phyloP scores from a whole-genome alignment of 768 basidiomycete species.

The Coprinellus aureogranulatus region DNA sequence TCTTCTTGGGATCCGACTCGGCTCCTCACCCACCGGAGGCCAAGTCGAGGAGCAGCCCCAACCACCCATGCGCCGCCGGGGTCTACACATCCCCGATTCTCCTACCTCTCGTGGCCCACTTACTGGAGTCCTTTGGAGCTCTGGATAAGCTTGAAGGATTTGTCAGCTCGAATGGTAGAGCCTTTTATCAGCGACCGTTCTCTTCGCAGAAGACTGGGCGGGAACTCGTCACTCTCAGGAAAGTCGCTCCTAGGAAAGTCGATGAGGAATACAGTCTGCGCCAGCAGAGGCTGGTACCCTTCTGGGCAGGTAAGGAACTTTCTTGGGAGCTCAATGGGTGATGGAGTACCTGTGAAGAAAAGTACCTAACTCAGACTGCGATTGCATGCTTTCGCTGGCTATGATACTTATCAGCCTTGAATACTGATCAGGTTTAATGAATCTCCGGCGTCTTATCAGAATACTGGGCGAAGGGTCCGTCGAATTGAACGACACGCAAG shows the following conservation, averaged over 20 bases:
- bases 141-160: conserved; percentile 80
- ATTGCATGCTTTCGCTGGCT: not conserved
- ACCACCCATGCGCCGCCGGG: conserved; percentile 87
- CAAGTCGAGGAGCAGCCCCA: conserved; percentile 70
- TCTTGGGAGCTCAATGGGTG: conserved; percentile 59
- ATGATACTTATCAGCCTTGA: no score
- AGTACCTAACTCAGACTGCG: not conserved
- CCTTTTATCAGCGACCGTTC: conserved; percentile 62
- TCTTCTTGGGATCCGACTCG: conserved; percentile 96
- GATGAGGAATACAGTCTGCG: conserved; percentile 48
- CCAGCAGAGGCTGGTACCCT: conserved; percentile 66
- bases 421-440: no score
- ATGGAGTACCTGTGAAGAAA: not conserved
- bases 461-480: no score
- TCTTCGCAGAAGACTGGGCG: conserved; percentile 24
- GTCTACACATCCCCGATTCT: conserved; percentile 94
- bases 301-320: conserved; percentile 82
- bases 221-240: conserved; percentile 41
- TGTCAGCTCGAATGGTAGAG: conserved; percentile 72
- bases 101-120: conserved; percentile 83
- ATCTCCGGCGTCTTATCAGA: no score
- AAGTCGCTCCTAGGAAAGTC: conserved; percentile 37
- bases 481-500: no score
- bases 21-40: conserved; percentile 80
- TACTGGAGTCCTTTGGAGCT: conserved; percentile 85